Conservation (phyloP, 2,329 filamentous ascomycete species). For the Colletotrichum echinochloae region DNA sequence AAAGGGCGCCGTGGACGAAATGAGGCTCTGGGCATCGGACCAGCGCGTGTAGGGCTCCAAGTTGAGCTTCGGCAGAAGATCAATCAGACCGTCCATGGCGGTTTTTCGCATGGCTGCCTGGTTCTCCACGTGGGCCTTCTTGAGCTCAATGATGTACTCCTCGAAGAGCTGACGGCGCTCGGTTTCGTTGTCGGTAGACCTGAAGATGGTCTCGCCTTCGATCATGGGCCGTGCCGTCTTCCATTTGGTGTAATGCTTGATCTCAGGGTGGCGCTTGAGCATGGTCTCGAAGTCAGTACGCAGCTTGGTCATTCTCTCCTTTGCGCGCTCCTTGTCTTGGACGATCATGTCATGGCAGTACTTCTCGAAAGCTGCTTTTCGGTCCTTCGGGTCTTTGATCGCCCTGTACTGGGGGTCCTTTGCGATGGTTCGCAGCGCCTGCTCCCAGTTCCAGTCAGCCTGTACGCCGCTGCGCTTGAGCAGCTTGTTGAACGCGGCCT, state of each 20-base stretch:
- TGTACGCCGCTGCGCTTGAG: slow-evolving; percentile 87
- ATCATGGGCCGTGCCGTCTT: slow-evolving; percentile 95
- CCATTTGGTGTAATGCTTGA: slow-evolving; percentile 97
- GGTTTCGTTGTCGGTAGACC: slow-evolving; percentile 86
- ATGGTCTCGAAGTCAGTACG: slow-evolving; percentile 95
- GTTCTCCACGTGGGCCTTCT: slow-evolving; percentile 81
- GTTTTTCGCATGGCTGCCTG: slow-evolving; percentile 79
- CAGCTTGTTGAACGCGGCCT: slow-evolving; percentile 92
- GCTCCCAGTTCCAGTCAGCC: slow-evolving; percentile 92
- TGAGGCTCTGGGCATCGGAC: slow-evolving; percentile 87
- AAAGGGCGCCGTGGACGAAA: slow-evolving; percentile 82
- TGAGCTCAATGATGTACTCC: slow-evolving; percentile 89
- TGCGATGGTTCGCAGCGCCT: slow-evolving; percentile 85
- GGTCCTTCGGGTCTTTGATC: slow-evolving; percentile 90
- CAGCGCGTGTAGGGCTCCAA: slow-evolving; percentile 95
- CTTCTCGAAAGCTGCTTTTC: slow-evolving; percentile 92
- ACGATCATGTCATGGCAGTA: slow-evolving; percentile 90
- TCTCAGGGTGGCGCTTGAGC: slow-evolving; percentile 96
- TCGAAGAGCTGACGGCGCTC: slow-evolving; percentile 93
- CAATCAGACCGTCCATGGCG: slow-evolving; percentile 85
- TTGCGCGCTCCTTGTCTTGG: slow-evolving; percentile 94
- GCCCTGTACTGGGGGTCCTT: slow-evolving; percentile 94
- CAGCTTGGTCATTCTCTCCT: slow-evolving; percentile 91
- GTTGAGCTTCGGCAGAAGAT: slow-evolving; percentile 81
- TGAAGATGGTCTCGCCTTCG: slow-evolving; percentile 94